Conservation (phyloP, 805 yeast genomes). For the Barnettozyma pratensis region DNA sequence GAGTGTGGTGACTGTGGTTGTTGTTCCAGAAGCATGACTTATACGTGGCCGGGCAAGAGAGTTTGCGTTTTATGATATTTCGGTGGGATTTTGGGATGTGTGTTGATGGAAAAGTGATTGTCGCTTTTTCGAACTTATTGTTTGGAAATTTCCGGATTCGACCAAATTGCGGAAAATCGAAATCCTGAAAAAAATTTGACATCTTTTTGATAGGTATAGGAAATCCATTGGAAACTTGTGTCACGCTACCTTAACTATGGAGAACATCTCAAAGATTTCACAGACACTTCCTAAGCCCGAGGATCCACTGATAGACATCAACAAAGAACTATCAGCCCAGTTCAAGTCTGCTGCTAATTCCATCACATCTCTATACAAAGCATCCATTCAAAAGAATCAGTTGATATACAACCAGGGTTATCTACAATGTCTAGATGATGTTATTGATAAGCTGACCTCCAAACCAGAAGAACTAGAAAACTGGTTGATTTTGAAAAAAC, state of each 20-base stretch:
- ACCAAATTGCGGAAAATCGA: no score
- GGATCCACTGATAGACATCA: constrained; percentile 41
- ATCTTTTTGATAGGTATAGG: no score
- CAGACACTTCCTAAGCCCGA: constrained; percentile 46
- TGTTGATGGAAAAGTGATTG: background rate
- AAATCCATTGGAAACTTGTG: no score
- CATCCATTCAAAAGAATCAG: constrained; percentile 45
- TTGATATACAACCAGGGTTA: constrained; percentile 53
- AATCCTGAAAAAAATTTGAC: no score
- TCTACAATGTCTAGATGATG: constrained; percentile 54
- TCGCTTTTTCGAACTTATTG: background rate
- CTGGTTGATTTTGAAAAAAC: constrained; percentile 45
- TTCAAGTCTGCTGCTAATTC: constrained; percentile 69
- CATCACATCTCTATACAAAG: constrained; percentile 59
- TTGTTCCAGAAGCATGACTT: constrained; percentile 1
- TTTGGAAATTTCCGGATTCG: constrained; percentile 3
- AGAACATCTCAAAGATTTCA: constrained; percentile 52
- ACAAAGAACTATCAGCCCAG: constrained; percentile 51
- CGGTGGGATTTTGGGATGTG: background rate
- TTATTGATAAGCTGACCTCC: constrained; percentile 26
- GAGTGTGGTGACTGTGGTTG: background rate
- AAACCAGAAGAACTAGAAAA: constrained; percentile 37
- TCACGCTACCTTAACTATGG: constrained; percentile 29
- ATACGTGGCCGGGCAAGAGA: background rate
- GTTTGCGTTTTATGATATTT: background rate